These are phyloP conservation scores for Erodium texanum DNA, from an alignment of 441 rosid genomes.

Conservation along the genomic window DNA sequence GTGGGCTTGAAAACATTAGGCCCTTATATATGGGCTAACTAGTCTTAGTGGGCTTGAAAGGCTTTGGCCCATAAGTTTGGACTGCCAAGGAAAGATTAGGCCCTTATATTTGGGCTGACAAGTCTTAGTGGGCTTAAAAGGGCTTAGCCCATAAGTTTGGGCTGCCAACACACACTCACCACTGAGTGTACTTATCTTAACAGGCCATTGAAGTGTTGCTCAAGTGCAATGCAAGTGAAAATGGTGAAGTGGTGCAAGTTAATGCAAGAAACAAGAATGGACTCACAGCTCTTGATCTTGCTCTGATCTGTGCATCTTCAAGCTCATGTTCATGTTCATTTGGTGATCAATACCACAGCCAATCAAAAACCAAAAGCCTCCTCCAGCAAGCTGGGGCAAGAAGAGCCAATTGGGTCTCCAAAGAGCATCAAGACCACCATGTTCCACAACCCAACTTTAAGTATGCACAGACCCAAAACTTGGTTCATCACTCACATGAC, in stretches of 20 bases:
- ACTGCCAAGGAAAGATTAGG: too few relatives aligned
- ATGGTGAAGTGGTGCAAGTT: conserved; percentile 1
- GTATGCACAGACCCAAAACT: not conserved
- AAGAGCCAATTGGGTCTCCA: conserved; percentile 1
- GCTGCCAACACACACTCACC: too few relatives aligned
- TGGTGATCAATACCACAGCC: not conserved
- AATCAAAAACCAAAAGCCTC: not conserved
- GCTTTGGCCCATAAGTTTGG: not conserved
- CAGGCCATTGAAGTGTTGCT: conserved; percentile 4
- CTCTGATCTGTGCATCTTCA: not conserved
- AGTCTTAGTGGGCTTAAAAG: not conserved
- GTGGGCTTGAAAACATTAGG: not conserved
- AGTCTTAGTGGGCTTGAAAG: not conserved
- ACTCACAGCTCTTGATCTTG: conserved; percentile 9
- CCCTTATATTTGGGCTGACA: too few relatives aligned
- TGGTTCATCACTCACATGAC: not conserved
- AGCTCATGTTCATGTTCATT: not conserved
- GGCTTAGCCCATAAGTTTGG: not conserved
- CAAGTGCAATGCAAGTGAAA: not conserved
- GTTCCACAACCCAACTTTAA: not conserved
- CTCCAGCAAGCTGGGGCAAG: not conserved
- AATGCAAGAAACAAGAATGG: conserved; percentile 7
- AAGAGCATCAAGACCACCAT: not conserved
- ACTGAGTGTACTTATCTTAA: not conserved
- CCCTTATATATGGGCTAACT: not conserved